Evolutionary conservation across 257 asterid species (phyloP), one percentile per base, ranked within the genome.

Genomic region (Ocimum tenuiflorum): DNA sequence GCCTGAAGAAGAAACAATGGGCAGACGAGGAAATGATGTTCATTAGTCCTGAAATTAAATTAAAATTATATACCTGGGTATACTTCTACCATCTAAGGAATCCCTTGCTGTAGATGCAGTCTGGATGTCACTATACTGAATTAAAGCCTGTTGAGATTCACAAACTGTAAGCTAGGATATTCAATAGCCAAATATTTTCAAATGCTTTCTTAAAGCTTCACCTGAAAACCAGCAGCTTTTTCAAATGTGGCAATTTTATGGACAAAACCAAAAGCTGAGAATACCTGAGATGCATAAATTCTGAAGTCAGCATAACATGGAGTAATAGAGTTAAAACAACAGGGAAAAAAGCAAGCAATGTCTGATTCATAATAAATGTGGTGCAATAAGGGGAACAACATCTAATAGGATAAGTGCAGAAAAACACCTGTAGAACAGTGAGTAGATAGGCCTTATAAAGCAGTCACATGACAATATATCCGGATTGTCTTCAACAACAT

Each of bases 181-280:
- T 31, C 24, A 56, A 55, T 61, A 49, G 57, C 68, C 50, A 14
- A 45, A 55, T 51, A 10, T 36, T 56, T 47, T n/a, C 29, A 66
- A 52, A 20, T 4, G 19, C 19, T 49, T 35, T 33, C 17, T 29
- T 57, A 22, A 56, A 58, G 73, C 10, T 65, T 69, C 31, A 87
- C 96, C 95, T 89, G 96, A 82, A 85, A 85, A 66, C 96, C 96
- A 12, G 95, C 95, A 70, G 89, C 95, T 73, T 89, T 89, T 60
- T 87, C 95, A 69, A 89, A 87, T 54, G 95, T 89, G 72, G 95
- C 96, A 77, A 89, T 85, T 86, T 89, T 89, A 71, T 85, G 91
- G 70, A 87, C 94, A 60, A 85, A 83, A 58, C 96, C 95, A 82
- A 87, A 89, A 60, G 89, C 95, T 15, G 95, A 89, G 79, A 87